Base-by-base conservation (phyloP, 2,329 filamentous ascomycete genomes). In the Calycina herbarum region DNA sequence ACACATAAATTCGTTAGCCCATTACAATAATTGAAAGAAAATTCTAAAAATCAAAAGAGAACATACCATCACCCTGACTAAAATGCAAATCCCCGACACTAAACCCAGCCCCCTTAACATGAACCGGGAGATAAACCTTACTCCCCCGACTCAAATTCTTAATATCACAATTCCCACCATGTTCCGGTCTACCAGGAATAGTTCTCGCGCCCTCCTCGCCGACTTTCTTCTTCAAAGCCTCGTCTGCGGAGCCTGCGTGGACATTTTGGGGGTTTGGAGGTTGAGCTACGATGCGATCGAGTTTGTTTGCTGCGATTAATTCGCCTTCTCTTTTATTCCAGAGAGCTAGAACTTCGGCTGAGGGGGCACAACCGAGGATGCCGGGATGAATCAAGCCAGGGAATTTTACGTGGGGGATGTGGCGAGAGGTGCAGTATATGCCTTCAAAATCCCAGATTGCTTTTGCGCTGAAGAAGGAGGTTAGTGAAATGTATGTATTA, bases 311-410 rank as follows among this genome's bases (percentile, higher is more conserved):
- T 0, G 86, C 81, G 67, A 96, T 94, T 10, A 97, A 83, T 69
- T 94, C 91, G 13, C 79, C 89, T 77, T 97, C 94, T 40, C 94
- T 90, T 66, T 81, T 83, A 75, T 96, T 97, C 94, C 94, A 97
- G 62, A 87, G 88, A 0, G 85, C 86, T 11, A 97, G 85, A 17
- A 97, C 81, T 65, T 76, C 72, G 2, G 87, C 81, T 0, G 91
- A 94, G 0, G 94, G 94, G 0, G 94, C 94, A 74, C 93, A 96
- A 20, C 94, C 94, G 10, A 97, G 81, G 69, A 97, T 97, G 3
- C 94, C 94, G 0, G 94, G 94, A 76, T 97, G 94, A 75, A 97
- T 96, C 38, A 97, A 83, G 0, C 94, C 93, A 0, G 93, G 87
- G 76, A 97, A 97, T 54, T 92, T 89, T 54, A 97, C 93, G 68